Conservation (phyloP, 345 rosid species). For the Brassica nigra region DNA sequence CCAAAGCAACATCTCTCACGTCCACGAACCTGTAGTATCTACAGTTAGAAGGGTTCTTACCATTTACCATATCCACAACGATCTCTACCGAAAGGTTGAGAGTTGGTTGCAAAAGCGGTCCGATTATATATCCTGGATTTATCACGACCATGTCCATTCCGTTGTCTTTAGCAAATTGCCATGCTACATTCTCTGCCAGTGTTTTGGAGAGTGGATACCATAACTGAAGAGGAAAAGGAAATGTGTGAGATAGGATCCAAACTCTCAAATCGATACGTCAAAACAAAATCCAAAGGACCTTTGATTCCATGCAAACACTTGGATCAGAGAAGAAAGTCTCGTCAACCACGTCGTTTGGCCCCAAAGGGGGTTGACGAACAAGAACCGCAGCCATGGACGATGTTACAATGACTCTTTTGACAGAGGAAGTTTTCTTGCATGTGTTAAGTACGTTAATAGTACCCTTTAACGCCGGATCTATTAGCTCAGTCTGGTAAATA, state of each 20-base stretch:
- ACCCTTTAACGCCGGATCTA: slow-evolving; percentile 52
- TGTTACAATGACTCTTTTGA: slow-evolving; percentile 57
- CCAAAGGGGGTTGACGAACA: slow-evolving; percentile 18
- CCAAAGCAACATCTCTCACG: slow-evolving; percentile 54
- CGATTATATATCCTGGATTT: slow-evolving; percentile 45
- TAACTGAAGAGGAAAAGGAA: slow-evolving; percentile 21
- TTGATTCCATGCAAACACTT: slow-evolving; percentile 22
- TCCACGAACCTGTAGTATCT: slow-evolving; percentile 42
- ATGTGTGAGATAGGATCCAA: background rate
- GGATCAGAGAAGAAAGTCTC: slow-evolving; percentile 58
- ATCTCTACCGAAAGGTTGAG: slow-evolving; percentile 21
- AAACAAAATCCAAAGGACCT: slow-evolving; percentile 23
- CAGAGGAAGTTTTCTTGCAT: slow-evolving; percentile 44
- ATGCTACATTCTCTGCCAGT: slow-evolving; percentile 52
- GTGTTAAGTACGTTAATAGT: slow-evolving; percentile 53
- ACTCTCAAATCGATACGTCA: background rate
- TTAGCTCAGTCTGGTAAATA: background rate
- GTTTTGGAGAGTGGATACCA: slow-evolving; percentile 52
- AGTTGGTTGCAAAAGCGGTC: slow-evolving; percentile 50
- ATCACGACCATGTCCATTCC: slow-evolving; percentile 42
- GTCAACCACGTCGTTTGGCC: slow-evolving; percentile 42
- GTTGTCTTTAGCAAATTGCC: slow-evolving; percentile 44
- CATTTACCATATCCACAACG: slow-evolving; percentile 21
- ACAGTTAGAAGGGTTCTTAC: slow-evolving; percentile 25
- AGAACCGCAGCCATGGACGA: slow-evolving; percentile 51